Base-by-base conservation (phyloP, 306 rosid species). In the Medicago arabica region DNA sequence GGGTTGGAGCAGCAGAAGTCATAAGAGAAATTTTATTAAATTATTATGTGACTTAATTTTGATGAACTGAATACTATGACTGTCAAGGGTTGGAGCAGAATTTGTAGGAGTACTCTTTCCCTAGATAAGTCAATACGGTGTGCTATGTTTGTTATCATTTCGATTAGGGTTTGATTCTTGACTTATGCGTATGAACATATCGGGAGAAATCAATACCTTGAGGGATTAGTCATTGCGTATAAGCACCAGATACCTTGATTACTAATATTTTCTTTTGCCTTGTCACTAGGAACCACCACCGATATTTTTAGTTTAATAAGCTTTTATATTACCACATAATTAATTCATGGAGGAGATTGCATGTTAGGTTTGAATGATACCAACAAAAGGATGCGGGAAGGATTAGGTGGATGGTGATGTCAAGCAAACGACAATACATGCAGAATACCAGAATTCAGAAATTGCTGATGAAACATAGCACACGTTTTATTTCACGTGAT, bases 401-500 rank as follows among this genome's bases (percentile, higher is more conserved):
- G 8, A n/a, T 53, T 23, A 55, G 50, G 66, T 43, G 53, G 34
- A 53, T 38, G 44, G 15, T 16, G 66, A 65, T 39, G 55, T 19
- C 41, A 38, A 49, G 16, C 25, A 14, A 19, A 34, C n/a, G 15
- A 54, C 67, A 66, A 25, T 67, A 15, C 10, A 17, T 31, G 43
- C 46, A 54, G 21, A 11, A 41, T 40, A 40, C 74, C 67, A 51
- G 43, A 72, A 70, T 67, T 19, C 39, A 15, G 55, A 40, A 63
- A 49, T 47, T 10, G 21, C 6, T 36, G 36, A 53, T 53, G 46
- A 75, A 28, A 2, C 28, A 23, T 23, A 23, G 38, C 46, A 54
- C 67, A 76, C 58, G 44, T 53, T 76, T 19, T 66, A 51, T 76
- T 68, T 16, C 46, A 67, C 60, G 31, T 31, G 9, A 76, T 21